Percentiles rank a stretch among this genome's conserved stretches.
phyloP scores from a whole-genome alignment of 106 monocot genomes.

The Apostasia shenzhenica region DNA sequence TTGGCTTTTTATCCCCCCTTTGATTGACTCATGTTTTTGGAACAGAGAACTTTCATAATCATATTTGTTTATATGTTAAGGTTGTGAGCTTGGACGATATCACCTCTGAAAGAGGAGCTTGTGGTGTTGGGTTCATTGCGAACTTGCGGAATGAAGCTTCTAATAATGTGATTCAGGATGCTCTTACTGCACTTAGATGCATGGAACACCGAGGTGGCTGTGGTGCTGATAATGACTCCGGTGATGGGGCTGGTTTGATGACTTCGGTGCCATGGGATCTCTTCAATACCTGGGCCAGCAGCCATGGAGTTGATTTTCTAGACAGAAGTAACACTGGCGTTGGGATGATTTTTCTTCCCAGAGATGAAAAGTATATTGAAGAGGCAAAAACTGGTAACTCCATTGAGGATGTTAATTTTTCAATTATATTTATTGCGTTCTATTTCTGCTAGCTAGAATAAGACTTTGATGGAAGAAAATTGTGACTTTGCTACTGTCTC shows the following conservation, averaged over 20 bases:
- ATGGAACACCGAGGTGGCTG: conserved; percentile 99
- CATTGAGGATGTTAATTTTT: neutral
- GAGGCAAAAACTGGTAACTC: conserved; percentile 79
- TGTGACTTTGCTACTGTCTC: too few species aligned
- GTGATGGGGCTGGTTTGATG: conserved; percentile 96
- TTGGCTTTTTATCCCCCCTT: neutral
- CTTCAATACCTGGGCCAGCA: conserved; percentile 69
- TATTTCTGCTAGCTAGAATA: neutral
- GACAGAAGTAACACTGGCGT: conserved; percentile 79
- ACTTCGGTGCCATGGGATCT: conserved; percentile 85
- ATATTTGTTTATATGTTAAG: conserved; percentile 26
- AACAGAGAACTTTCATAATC: neutral
- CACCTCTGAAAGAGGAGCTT: conserved; percentile 92
- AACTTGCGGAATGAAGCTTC: conserved; percentile 88
- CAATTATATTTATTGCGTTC: neutral
- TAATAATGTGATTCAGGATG: conserved; percentile 69
- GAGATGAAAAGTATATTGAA: conserved; percentile 53
- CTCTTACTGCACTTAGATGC: conserved; percentile 88
- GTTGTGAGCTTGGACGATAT: conserved; percentile 80
- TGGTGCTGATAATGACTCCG: conserved; percentile 92
- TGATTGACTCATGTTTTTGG: neutral
- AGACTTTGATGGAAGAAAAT: too few species aligned
- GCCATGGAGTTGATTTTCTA: conserved; percentile 65
- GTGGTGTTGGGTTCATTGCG: conserved; percentile 99
- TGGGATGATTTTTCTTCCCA: conserved; percentile 95